Conservation (phyloP, 2,329 filamentous ascomycete species). For the Fusarium illudens region DNA sequence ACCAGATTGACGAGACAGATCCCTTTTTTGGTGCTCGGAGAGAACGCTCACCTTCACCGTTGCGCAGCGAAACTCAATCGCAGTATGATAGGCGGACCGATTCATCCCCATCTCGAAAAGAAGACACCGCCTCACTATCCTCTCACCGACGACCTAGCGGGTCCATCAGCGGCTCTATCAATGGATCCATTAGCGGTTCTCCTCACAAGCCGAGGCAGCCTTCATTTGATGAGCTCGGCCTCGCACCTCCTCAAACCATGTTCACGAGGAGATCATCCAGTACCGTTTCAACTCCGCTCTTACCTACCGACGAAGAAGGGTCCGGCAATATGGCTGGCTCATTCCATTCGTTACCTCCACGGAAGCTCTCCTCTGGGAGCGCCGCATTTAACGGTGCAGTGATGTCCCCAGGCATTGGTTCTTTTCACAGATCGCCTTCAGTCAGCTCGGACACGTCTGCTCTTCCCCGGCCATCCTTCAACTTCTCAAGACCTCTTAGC, state of each 20-base stretch:
- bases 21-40: slow-evolving; percentile 62
- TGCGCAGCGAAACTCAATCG: slow-evolving; percentile 53
- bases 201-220: slow-evolving; percentile 56
- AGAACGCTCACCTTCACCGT: slow-evolving; percentile 65
- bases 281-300: slow-evolving; percentile 68
- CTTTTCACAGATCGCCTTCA: slow-evolving; percentile 81
- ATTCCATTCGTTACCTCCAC: slow-evolving; percentile 70
- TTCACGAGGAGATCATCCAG: slow-evolving; percentile 66
- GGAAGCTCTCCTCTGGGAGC: slow-evolving; percentile 80
- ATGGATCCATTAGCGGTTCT: slow-evolving; percentile 49
- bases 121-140: slow-evolving; percentile 47
- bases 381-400: slow-evolving; percentile 54
- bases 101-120: slow-evolving; percentile 45
- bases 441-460: slow-evolving; percentile 82
- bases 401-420: slow-evolving; percentile 67
- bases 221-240: slow-evolving; percentile 60
- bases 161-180: slow-evolving; percentile 41
- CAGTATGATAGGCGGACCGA: slow-evolving; percentile 41
- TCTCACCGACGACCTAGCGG: slow-evolving; percentile 45
- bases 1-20: slow-evolving; percentile 50
- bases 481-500: slow-evolving; percentile 93
- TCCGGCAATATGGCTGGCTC: slow-evolving; percentile 61
- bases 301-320: slow-evolving; percentile 76
- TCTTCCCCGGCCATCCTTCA: slow-evolving; percentile 79
- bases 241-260: slow-evolving; percentile 60